Conservation (phyloP, 1,284 basidiomycete genomes). For the Xerocomus nothofagi region DNA sequence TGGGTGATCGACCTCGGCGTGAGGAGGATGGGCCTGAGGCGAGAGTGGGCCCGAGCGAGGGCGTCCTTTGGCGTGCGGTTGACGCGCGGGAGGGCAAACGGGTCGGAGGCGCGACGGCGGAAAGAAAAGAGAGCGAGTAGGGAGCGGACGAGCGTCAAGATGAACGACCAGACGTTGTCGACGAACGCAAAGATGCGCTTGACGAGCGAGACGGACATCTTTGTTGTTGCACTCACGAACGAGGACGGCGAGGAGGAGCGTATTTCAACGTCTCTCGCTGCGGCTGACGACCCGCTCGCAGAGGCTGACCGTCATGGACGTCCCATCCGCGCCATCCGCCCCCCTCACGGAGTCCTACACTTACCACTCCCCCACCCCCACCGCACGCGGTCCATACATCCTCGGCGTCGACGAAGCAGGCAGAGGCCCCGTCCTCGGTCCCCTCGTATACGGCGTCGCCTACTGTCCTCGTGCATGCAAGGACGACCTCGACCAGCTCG, state of each 20-base stretch:
- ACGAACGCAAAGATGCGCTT: conserved; percentile 18
- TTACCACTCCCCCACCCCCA: conserved; percentile 75
- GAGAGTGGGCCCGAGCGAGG: conserved; percentile 15
- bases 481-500: conserved; percentile 73
- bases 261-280: conserved; percentile 21
- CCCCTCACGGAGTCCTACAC: conserved; percentile 76
- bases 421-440: conserved; percentile 90
- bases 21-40: conserved; percentile 27
- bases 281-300: conserved; percentile 24
- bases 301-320: conserved; percentile 22
- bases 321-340: conserved; percentile 57
- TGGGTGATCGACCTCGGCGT: conserved; percentile 17
- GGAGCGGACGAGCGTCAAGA: conserved; percentile 34
- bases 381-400: conserved; percentile 70
- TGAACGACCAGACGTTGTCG: conserved; percentile 25
- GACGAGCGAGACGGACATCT: conserved; percentile 14
- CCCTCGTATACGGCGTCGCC: conserved; percentile 93
- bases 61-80: conserved; percentile 9
- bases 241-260: neutral
- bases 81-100: conserved; percentile 10
- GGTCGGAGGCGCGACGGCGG: conserved; percentile 15
- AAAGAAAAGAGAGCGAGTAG: conserved; percentile 23
- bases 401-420: conserved; percentile 98
- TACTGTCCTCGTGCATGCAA: conserved; percentile 86
- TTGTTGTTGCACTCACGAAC: neutral